Base-by-base conservation (phyloP, 73 alveolate species). In the Paramecium primaurelia region DNA sequence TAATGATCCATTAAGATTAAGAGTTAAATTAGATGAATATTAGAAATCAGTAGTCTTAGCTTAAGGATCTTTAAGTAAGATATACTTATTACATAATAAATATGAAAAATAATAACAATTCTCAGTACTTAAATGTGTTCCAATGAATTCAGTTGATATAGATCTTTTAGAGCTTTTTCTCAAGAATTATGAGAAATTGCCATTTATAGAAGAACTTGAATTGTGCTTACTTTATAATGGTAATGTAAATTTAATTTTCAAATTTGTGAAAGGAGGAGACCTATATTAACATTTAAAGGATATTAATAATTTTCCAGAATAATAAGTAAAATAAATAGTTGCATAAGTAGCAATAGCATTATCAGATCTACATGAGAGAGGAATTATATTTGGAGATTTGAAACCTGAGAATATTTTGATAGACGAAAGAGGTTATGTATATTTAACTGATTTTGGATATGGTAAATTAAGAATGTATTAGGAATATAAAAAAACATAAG, bases 391-490 rank as follows among this genome's bases (percentile, higher is more conserved):
- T 80, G 91, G 91, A 44, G 91, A 80, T 80, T 42, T 80, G 32
- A 80, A 80, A 45, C 91, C 91, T 32, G 91, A 80, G 38, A 80
- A 80, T 80, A 42, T 80, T 40, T 47, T 80, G 49, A 80, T 80
- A 34, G 73, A 80, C 38, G 91, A 80, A 26, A 80, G 75, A 42
- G 91, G 91, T 7, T 80, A 80, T 49, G 91, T 80, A 25, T 40
- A 58, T 25, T 47, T 80, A 25, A 80, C 91, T 25, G 91, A 80
- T 44, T 80, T 80, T 26, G 91, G 91, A 25, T 80, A 80, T 49
- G 91, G 91, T 16, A 80, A 80, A 80, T 80, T 80, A 54, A 40
- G 91, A 80, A 45, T 80, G 25, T 80, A 80, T 47, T 25, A 42
- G 12, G 91, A 80, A 47, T 45, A 25, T 5, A 80, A 80, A 25